These are phyloP conservation scores for Citrus cavaleriei DNA, from an alignment of 345 rosid genomes.

Conservation along the genomic window DNA sequence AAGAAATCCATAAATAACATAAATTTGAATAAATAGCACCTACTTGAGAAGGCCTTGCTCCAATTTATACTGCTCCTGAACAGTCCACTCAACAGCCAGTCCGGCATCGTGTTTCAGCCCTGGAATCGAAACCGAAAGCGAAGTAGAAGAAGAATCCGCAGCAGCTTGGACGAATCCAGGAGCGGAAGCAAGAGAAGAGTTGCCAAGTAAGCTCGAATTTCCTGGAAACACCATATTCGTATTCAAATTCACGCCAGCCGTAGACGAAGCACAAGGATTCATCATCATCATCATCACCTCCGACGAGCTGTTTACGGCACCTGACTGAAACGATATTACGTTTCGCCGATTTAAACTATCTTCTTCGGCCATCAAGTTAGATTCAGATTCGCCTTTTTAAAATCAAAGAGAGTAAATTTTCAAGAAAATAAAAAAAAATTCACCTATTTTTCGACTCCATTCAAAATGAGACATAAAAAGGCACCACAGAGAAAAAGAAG, in stretches of 20 bases:
- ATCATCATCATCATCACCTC: conserved; percentile 25
- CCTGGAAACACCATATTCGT: conserved; percentile 28
- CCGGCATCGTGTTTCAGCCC: conserved; percentile 54
- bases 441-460: not conserved
- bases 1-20: no score
- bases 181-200: conserved; percentile 4
- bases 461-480: not conserved
- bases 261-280: conserved; percentile 5
- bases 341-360: not conserved
- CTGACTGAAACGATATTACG: not conserved
- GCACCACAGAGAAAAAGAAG: not conserved
- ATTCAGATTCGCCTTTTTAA: not conserved
- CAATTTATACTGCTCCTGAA: conserved; percentile 64
- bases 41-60: conserved; percentile 72
- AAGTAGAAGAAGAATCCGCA: conserved; percentile 29
- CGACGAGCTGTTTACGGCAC: conserved; percentile 20
- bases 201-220: conserved; percentile 32
- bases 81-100: conserved; percentile 79
- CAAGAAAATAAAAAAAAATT: no score
- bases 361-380: not conserved
- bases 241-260: conserved; percentile 12
- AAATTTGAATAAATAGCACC: conserved; percentile 8
- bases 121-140: conserved; percentile 49
- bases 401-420: no score
- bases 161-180: conserved; percentile 30